phyloP scores from a whole-genome alignment of 192 early-diverging fungal species.

The Coemansia sp. region DNA sequence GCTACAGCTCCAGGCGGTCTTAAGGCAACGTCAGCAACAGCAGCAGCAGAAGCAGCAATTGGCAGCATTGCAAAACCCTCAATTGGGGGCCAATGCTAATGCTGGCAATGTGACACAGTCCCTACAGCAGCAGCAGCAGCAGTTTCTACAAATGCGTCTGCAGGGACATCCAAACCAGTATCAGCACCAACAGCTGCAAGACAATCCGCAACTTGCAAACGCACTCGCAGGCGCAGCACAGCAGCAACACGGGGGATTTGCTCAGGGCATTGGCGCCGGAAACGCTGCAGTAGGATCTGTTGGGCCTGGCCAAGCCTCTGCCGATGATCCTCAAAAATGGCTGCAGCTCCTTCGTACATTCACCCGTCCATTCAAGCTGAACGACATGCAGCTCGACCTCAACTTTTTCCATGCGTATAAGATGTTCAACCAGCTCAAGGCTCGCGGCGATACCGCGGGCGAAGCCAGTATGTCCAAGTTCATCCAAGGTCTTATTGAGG shows the following conservation, averaged over 20 bases:
- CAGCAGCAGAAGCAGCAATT: slow-evolving; percentile 11
- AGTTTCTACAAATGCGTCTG: slow-evolving; percentile 16
- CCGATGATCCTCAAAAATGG: slow-evolving; percentile 30
- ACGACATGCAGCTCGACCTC: slow-evolving; percentile 11
- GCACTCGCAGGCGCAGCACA: slow-evolving; percentile 21
- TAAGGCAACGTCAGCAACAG: slow-evolving; percentile 7
- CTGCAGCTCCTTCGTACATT: slow-evolving; percentile 7
- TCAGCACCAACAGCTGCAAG: slow-evolving; percentile 18
- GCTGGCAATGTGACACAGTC: neutral
- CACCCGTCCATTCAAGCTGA: slow-evolving; percentile 21
- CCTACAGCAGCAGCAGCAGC: slow-evolving; percentile 26
- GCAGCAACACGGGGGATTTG: slow-evolving; percentile 12
- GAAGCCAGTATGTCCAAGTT: slow-evolving; percentile 9
- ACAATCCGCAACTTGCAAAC: slow-evolving; percentile 20
- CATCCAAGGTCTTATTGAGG: slow-evolving; percentile 17
- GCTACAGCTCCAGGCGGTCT: slow-evolving; percentile 6
- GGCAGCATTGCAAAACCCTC: neutral
- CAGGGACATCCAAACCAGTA: slow-evolving; percentile 22
- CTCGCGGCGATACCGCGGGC: slow-evolving; percentile 12
- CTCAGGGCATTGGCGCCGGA: neutral
- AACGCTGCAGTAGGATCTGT: neutral
- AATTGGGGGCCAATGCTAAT: neutral
- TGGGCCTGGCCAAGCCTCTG: neutral
- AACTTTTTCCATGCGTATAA: slow-evolving; percentile 13
- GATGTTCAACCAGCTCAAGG: slow-evolving; percentile 8